Percentiles rank a stretch among this genome's conserved stretches.
Conservation (phyloP, 148 eudicot genomes). For the Oxyria digyna region DNA sequence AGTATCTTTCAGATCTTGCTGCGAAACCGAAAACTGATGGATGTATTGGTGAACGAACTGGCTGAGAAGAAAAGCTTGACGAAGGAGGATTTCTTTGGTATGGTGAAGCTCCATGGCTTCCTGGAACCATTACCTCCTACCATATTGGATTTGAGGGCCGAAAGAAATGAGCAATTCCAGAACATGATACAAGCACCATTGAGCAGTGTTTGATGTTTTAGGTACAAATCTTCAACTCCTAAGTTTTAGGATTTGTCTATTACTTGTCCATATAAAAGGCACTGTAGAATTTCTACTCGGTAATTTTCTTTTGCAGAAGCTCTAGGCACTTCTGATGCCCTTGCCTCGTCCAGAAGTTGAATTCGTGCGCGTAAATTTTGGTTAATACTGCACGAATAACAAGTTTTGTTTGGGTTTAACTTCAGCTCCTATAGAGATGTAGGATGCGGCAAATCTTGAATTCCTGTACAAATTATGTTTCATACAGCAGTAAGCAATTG, state of each 20-base stretch:
- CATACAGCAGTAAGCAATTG: too few relatives aligned
- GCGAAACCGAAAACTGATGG: constrained; percentile 55
- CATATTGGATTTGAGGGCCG: constrained; percentile 50
- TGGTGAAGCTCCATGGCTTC: constrained; percentile 62
- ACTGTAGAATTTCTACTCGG: neutral
- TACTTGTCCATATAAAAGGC: neutral
- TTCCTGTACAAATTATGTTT: too few relatives aligned
- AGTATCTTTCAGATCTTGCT: constrained; percentile 39
- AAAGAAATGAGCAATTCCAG: constrained; percentile 34
- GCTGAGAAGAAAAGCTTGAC: constrained; percentile 49
- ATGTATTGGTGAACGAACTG: constrained; percentile 54
- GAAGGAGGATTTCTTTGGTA: constrained; percentile 54
- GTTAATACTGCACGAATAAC: too few relatives aligned
- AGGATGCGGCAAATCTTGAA: too few relatives aligned
- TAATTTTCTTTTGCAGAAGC: neutral
- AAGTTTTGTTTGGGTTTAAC: neutral
- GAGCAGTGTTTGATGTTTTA: constrained; percentile 17
- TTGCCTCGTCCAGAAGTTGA: neutral
- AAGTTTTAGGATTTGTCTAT: too few relatives aligned
- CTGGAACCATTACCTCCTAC: constrained; percentile 51
- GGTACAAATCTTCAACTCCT: neutral
- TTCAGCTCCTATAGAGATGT: too few relatives aligned
- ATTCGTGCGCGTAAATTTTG: neutral
- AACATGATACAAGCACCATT: constrained; percentile 19
- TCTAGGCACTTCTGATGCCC: neutral